Evolutionary conservation across 495 filamentous ascomycete species (phyloP).

Genomic region (Xylaria telfairii): DNA sequence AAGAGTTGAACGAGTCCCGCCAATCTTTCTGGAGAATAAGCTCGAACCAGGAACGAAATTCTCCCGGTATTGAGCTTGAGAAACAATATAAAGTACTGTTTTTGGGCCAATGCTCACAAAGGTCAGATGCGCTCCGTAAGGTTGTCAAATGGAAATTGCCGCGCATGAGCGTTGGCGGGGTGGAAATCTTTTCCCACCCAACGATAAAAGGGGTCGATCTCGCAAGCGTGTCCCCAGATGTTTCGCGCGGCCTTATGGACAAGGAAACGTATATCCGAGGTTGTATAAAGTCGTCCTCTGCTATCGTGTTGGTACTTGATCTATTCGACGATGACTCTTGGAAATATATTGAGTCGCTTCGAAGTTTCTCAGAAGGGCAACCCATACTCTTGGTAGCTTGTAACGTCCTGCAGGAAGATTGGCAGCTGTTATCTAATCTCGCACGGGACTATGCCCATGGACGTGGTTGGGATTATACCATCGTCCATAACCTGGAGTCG

Average conservation of each 20-base stretch:
- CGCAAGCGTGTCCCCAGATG: neutral
- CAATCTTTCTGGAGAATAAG: neutral
- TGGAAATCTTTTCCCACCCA: neutral
- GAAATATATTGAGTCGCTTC: neutral
- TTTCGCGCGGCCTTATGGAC: neutral
- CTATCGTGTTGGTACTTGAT: neutral
- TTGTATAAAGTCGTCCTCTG: neutral
- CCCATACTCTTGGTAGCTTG: neutral
- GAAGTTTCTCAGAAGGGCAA: neutral
- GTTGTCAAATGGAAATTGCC: neutral
- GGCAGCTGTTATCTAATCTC: rapidly evolving
- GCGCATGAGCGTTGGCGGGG: neutral
- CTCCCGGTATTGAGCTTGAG: neutral
- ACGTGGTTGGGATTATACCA: neutral
- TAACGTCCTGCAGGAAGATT: neutral
- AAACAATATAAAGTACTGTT: neutral
- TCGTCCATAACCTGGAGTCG: neutral
- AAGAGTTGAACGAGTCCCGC: neutral
- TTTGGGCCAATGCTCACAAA: neutral
- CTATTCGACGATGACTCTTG: neutral
- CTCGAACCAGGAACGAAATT: neutral
- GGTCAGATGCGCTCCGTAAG: neutral
- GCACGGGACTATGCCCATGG: neutral
- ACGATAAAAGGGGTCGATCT: neutral
- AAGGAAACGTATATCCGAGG: neutral